These are phyloP conservation scores for Colletotrichum falcatum DNA, from an alignment of 2,329 filamentous ascomycete genomes.

Conservation along the genomic window DNA sequence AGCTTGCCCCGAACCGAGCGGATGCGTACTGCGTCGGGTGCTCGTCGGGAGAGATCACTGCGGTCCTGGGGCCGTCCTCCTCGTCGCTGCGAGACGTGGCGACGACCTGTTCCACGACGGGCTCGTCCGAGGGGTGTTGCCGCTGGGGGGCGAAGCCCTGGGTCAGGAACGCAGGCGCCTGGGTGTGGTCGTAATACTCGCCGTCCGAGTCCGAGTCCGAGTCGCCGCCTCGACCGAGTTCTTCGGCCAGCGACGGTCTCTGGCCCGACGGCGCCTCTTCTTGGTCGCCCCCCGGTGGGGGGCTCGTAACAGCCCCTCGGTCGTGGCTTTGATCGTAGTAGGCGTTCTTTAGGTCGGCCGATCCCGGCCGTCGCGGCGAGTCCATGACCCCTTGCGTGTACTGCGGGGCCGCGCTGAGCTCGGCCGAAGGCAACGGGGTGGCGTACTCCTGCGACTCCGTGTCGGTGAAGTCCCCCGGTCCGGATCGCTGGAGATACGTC, in stretches of 20 bases:
- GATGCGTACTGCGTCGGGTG: conserved; percentile 23
- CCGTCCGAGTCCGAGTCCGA: conserved; percentile 39
- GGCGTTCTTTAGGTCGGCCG: conserved; percentile 1
- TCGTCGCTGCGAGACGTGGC: conserved; percentile 32
- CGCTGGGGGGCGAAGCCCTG: conserved; percentile 21
- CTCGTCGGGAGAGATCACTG: conserved; percentile 22
- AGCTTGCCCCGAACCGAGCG: conserved; percentile 27
- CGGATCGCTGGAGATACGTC: conserved; percentile 13
- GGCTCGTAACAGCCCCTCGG: background rate
- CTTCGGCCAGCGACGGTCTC: conserved; percentile 9
- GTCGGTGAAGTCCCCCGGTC: conserved; percentile 35
- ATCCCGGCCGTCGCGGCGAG: conserved; percentile 16
- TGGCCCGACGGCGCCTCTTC: background rate
- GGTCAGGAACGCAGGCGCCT: conserved; percentile 23
- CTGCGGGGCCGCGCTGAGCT: conserved; percentile 32
- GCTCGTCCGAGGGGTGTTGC: background rate
- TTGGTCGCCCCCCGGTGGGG: too few species aligned
- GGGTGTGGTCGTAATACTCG: conserved; percentile 19
- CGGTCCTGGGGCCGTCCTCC: conserved; percentile 24
- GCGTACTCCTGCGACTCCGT: conserved; percentile 36
- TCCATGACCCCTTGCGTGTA: conserved; percentile 23
- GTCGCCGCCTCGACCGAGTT: conserved; percentile 33
- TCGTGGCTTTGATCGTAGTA: conserved; percentile 13
- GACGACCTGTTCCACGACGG: conserved; percentile 33
- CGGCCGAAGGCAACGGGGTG: conserved; percentile 34